A percentile compares a stretch with the other conserved stretches of the same genome.
Evolutionary conservation across 345 rosid species (phyloP).

Genomic region (Bruguiera sexangula): DNA sequence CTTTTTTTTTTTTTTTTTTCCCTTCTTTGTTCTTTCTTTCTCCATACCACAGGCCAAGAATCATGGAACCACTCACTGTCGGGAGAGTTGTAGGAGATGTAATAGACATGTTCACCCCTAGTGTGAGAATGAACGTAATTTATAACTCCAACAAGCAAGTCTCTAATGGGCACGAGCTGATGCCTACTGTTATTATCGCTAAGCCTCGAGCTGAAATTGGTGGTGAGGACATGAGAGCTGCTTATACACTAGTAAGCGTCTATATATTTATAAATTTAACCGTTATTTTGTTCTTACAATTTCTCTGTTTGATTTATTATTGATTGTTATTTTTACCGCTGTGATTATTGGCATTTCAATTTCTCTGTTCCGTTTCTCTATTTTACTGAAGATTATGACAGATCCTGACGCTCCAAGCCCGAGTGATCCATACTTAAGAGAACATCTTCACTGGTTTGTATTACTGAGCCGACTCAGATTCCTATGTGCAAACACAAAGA

Average conservation of each 20-base stretch:
- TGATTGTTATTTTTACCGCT: background rate
- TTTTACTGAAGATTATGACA: slow-evolving; percentile 56
- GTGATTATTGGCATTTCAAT: background rate
- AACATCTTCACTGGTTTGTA: slow-evolving; percentile 76
- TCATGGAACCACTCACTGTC: slow-evolving; percentile 47
- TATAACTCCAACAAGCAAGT: slow-evolving; percentile 63
- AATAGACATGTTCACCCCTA: slow-evolving; percentile 57
- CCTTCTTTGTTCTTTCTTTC: background rate
- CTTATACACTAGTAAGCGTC: slow-evolving; percentile 59
- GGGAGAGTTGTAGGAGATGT: slow-evolving; percentile 84
- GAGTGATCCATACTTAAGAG: slow-evolving; percentile 73
- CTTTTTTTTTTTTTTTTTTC: too few species aligned
- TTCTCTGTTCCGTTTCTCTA: background rate
- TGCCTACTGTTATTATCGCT: slow-evolving; percentile 46
- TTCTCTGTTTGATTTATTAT: too few species aligned
- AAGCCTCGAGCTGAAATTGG: slow-evolving; percentile 73
- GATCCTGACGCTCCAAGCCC: slow-evolving; percentile 99
- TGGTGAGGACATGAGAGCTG: slow-evolving; percentile 69
- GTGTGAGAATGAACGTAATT: slow-evolving; percentile 54
- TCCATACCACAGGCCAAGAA: slow-evolving; percentile 38
- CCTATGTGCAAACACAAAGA: too few species aligned
- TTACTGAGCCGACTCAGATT: background rate
- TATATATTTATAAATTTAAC: background rate
- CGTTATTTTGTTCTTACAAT: background rate
- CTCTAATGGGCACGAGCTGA: slow-evolving; percentile 66